Evolutionary conservation across 2,329 filamentous ascomycete species (phyloP).

Genomic region (Penicillium sp.): DNA sequence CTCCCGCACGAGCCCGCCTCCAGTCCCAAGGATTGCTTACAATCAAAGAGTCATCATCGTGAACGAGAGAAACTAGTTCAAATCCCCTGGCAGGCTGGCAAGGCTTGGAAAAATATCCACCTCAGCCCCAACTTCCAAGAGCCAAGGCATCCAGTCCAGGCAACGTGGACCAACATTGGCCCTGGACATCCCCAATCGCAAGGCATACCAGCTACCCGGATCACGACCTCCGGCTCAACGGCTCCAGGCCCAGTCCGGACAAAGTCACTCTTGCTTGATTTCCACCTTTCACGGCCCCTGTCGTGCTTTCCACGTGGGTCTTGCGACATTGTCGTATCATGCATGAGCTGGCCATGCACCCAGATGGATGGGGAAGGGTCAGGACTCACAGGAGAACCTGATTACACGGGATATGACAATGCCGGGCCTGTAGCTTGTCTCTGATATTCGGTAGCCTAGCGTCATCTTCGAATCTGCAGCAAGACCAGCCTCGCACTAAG

Average conservation of each 20-base stretch:
- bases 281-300: background rate
- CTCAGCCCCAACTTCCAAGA: background rate
- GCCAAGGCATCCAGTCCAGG: background rate
- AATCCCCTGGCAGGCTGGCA: background rate
- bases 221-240: background rate
- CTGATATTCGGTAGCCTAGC: background rate
- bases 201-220: constrained; percentile 10
- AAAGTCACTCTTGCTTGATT: background rate
- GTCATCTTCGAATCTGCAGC: constrained; percentile 3
- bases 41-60: background rate
- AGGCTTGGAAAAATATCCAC: background rate
- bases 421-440: background rate
- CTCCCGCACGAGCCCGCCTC: constrained; percentile 5
- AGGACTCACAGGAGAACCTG: background rate
- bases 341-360: constrained; percentile 6
- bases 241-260: background rate
- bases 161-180: background rate
- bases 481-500: background rate
- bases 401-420: background rate
- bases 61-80: background rate
- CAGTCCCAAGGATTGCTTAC: background rate
- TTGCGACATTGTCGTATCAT: background rate
- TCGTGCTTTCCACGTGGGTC: constrained; percentile 4
- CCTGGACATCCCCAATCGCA: background rate
- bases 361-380: constrained; percentile 6